A percentile compares a stretch with the other conserved stretches of the same genome.
Conservation (phyloP, 257 asterid species). For the Nicotiana tabacum region DNA sequence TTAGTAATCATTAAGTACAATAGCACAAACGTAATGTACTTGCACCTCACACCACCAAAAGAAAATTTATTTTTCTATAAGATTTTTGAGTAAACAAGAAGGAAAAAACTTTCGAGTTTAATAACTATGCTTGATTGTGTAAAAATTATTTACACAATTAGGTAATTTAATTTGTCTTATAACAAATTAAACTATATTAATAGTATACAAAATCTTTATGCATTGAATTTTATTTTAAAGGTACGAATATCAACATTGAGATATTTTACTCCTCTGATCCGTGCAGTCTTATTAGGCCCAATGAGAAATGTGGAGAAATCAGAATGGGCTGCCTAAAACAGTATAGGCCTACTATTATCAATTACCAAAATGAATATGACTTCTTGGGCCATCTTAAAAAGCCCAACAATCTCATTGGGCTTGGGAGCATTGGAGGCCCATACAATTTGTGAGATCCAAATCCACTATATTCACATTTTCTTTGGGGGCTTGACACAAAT, state of each 20-base stretch:
- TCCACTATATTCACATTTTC: background rate
- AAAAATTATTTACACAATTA: too few relatives aligned
- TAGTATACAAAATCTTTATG: too few relatives aligned
- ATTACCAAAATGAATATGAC: background rate
- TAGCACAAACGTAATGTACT: background rate
- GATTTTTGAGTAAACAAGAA: background rate
- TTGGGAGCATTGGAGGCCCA: background rate
- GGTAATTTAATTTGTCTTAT: too few relatives aligned
- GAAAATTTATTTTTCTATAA: background rate
- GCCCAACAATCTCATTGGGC: background rate
- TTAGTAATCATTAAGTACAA: background rate
- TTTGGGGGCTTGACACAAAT: too few relatives aligned
- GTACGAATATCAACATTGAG: background rate
- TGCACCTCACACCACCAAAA: background rate
- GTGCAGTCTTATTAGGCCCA: background rate
- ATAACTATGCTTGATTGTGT: too few relatives aligned
- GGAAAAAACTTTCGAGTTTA: background rate
- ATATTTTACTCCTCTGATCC: background rate
- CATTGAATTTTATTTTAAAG: too few relatives aligned
- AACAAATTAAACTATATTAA: too few relatives aligned
- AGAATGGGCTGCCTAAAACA: background rate
- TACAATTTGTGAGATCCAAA: background rate
- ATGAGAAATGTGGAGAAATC: too few relatives aligned
- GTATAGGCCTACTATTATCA: background rate
- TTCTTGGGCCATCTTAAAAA: background rate